A percentile compares a stretch with the other conserved stretches of the same genome.
These are phyloP conservation scores for Serendipita vermifera DNA, from an alignment of 768 basidiomycete species.

Conservation along the genomic window DNA sequence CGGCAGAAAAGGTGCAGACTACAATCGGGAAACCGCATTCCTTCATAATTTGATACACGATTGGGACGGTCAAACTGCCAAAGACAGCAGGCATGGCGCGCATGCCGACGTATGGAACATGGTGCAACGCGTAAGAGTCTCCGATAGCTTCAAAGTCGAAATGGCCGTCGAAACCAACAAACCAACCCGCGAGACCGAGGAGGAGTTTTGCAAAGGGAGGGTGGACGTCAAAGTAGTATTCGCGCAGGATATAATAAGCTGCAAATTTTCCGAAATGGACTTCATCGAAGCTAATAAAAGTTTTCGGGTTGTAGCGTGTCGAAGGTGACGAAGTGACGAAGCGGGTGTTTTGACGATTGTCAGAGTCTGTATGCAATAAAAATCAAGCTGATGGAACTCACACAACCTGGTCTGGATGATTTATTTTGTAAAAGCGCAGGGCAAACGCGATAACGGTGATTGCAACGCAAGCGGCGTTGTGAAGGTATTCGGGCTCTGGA, in stretches of 20 bases:
- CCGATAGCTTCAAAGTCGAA: constrained; percentile 94
- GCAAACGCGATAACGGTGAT: constrained; percentile 62
- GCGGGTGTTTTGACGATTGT: too few relatives aligned
- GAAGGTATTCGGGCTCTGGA: constrained; percentile 5
- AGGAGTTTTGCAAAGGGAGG: constrained; percentile 94
- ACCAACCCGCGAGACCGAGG: constrained; percentile 89
- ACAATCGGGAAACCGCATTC: constrained; percentile 91
- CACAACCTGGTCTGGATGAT: constrained; percentile 91
- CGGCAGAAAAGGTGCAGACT: constrained; percentile 81
- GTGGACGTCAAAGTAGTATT: constrained; percentile 99
- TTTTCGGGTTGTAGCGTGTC: too few relatives aligned
- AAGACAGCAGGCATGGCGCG: constrained; percentile 84
- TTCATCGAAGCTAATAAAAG: constrained; percentile 68
- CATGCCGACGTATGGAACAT: constrained; percentile 92
- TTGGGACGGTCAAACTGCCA: constrained; percentile 76
- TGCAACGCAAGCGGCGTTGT: constrained; percentile 13
- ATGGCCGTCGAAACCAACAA: constrained; percentile 88
- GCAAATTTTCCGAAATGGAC: constrained; percentile 99
- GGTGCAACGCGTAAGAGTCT: constrained; percentile 72
- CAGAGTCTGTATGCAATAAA: too few relatives aligned
- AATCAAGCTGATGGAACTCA: too few relatives aligned
- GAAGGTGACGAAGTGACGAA: too few relatives aligned
- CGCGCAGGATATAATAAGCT: constrained; percentile 76
- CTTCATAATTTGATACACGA: constrained; percentile 95
- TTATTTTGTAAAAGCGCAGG: constrained; percentile 86